These are phyloP conservation scores for Mycena polygramma DNA, from an alignment of 768 basidiomycete genomes.

Conservation along the genomic window DNA sequence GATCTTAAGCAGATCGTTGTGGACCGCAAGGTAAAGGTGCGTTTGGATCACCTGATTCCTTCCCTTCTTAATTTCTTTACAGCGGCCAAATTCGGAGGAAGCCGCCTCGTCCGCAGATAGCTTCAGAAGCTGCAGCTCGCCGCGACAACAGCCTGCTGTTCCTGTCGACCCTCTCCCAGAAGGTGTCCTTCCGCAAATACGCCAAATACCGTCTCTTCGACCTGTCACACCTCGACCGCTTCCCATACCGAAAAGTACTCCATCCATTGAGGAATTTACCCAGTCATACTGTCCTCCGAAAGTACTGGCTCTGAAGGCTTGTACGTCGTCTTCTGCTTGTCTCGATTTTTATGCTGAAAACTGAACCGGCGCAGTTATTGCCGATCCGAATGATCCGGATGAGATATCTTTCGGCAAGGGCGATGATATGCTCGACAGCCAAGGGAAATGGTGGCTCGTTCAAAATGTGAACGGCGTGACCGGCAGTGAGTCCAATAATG, in stretches of 20 bases:
- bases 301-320: slow-evolving; percentile 2
- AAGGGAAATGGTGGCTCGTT: slow-evolving; percentile 94
- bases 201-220: neutral
- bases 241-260: neutral
- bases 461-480: slow-evolving; percentile 77
- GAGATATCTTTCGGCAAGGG: slow-evolving; percentile 95
- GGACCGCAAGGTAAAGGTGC: slow-evolving; percentile 17
- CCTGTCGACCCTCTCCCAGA: neutral
- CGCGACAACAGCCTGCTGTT: too few species aligned
- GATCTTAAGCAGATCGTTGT: slow-evolving; percentile 19
- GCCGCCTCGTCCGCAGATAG: too few species aligned
- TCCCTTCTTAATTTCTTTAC: neutral
- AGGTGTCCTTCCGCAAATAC: neutral
- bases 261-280: neutral
- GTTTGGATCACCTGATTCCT: neutral
- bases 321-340: neutral
- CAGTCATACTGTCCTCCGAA: slow-evolving; percentile 22
- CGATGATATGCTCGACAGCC: slow-evolving; percentile 93
- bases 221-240: neutral
- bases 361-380: neutral
- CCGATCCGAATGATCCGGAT: slow-evolving; percentile 78
- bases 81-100: neutral
- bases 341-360: too few species aligned
- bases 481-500: slow-evolving; percentile 72
- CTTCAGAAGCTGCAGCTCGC: too few species aligned